Base-by-base conservation (phyloP, 257 asterid genomes). In the Fraxinus anomala region DNA sequence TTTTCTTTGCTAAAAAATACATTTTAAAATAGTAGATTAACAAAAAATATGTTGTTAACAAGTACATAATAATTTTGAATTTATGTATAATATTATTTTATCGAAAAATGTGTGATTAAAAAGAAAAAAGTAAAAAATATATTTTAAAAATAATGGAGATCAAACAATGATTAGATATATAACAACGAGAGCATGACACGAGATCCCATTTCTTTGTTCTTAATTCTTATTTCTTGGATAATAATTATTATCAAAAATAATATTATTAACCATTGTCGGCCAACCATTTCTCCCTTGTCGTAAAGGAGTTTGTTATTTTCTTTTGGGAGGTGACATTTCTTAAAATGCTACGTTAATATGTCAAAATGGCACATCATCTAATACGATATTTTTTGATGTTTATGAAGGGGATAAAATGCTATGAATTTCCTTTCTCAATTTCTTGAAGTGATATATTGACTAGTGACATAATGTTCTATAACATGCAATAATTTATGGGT, bases 101-200 rank as follows among this genome's bases (percentile, higher is more conserved):
- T 31, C 3, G 5, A 31, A 31, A 31, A 31, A 3, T 31, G 34
- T 30, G 4, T 31, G 34, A 31, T 3, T 31, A 31, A 31, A 31
- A 31, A 30, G 4, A 30, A 31, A 4, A 31, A 0, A 4, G 5
- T 31, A 5, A 31, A 31, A 31, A 31, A 31, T 31, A 31, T 31
- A 31, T 31, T 31, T 31, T 31, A 0, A 31, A 31, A 31, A 31
- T 31, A 31, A 31, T 31, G 34, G 0, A 0, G 5, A 31, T 31
- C 34, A 31, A 31, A 31, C 3, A 3, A 31, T 1, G 34, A 2
- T 3, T 2, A 30, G 33, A 30, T 30, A 30, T 30, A 30, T 34
- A 34, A 8, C 7, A 70, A 63, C n/a, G 28, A 3, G 36, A 44
- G 44, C 59, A 21, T 69, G 51, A 68, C 83, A 80, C 80, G 85